These are phyloP conservation scores for Hyaloraphidium curvatum DNA, from an alignment of 192 early-diverging fungal species.

Conservation along the genomic window DNA sequence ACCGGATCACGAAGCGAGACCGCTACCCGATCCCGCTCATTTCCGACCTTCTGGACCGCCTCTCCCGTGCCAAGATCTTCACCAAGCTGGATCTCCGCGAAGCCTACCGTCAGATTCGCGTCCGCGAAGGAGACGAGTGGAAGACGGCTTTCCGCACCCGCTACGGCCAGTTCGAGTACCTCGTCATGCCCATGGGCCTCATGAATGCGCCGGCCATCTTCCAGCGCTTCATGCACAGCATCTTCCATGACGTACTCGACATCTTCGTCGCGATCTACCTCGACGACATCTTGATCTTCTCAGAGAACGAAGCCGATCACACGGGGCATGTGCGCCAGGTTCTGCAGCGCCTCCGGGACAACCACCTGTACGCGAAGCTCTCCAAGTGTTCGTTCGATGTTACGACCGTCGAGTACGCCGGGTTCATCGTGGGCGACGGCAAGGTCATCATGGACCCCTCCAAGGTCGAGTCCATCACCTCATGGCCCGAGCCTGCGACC, in stretches of 20 bases:
- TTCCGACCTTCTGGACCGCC: slow-evolving; percentile 10
- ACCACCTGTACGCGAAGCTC: slow-evolving; percentile 4
- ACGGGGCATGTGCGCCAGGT: not conserved
- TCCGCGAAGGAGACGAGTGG: slow-evolving; percentile 1
- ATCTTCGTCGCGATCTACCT: slow-evolving; percentile 15
- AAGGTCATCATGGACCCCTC: slow-evolving; percentile 6
- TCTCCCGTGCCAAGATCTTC: slow-evolving; percentile 8
- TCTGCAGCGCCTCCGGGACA: slow-evolving; percentile 3
- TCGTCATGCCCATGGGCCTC: slow-evolving; percentile 2
- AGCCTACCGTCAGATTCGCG: not conserved
- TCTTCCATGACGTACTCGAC: slow-evolving; percentile 7
- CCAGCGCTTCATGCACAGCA: not conserved
- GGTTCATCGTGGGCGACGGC: slow-evolving; percentile 11
- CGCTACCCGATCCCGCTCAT: slow-evolving; percentile 16
- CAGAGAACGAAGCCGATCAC: slow-evolving; percentile 5
- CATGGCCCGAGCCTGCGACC: slow-evolving; percentile 9
- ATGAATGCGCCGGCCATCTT: not conserved
- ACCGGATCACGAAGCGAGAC: slow-evolving; percentile 14
- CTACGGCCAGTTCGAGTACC: not conserved
- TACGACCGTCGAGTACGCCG: slow-evolving; percentile 9
- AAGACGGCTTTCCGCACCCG: slow-evolving; percentile 14
- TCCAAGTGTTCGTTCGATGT: slow-evolving; percentile 14
- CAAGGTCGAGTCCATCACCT: slow-evolving; percentile 8
- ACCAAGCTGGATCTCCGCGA: not conserved
- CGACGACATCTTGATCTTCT: slow-evolving; percentile 19